Evolutionary conservation across 208 protist species (phyloP), one percentile per base, ranked within the genome.

Genomic region (Trypanosoma caninum): DNA sequence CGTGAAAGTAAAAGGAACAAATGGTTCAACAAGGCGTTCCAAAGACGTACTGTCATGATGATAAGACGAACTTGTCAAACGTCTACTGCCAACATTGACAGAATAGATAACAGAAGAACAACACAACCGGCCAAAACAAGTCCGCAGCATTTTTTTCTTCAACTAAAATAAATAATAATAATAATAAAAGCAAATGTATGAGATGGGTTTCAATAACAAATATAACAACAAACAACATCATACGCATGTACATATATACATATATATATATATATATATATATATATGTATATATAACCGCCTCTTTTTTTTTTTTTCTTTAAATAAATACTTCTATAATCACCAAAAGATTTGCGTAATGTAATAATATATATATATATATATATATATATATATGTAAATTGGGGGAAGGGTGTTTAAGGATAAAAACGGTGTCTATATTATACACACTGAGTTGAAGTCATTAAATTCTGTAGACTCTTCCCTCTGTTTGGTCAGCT

Each of bases 1-100:
- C 25, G 79, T 86, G 59, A 86, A 86, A 22, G 72, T 82, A 13
- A 48, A 9, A 2, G 82, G 79, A 5, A 89, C 41, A 44, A 69
- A 80, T 2, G 63, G 20, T 27, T 46, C 56, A 23, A 89, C 23
- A n/a, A 67, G 48, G 35, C 34, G 9, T n/a, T 42, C 57, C 16
- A 72, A 51, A 3, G 16, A 30, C 4, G 48, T 30, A 35, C 1
- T 22, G 10, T 13, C 46, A 18, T 18, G 20, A 47, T 9, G 33
- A 10, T 46, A 20, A 1, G 48, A 58, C 18, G 47, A 59, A 30
- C 3, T 59, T 18, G 50, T 28, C 16, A 58, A 7, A 7, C n/a
- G 14, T 33, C n/a, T 44, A 50, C 41, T 1, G 37, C 25, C 10
- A 1, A 33, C 35, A 9, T n/a, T 27, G 23, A 42, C 45, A 2